Evolutionary conservation across 345 rosid genomes (phyloP).

Genomic region (Lumnitzera littorea): DNA sequence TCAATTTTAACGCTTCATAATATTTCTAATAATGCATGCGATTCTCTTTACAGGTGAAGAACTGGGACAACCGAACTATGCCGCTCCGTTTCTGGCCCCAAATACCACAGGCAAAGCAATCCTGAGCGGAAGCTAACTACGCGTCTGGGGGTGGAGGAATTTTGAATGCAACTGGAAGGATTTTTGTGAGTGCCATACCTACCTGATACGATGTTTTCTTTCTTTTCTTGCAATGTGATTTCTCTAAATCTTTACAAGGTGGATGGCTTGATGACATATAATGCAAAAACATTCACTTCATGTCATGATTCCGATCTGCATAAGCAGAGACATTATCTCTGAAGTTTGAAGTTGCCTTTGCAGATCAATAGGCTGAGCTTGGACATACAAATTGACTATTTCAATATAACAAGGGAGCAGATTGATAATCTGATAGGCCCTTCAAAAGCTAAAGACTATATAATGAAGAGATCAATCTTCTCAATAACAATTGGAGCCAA

Average conservation of each 20-base stretch:
- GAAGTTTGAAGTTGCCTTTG: neutral
- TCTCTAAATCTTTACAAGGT: too few relatives aligned
- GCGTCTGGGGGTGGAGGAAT: conserved; percentile 58
- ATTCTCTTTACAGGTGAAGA: conserved; percentile 22
- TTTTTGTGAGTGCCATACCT: conserved; percentile 29
- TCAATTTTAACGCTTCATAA: too few relatives aligned
- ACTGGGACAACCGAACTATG: conserved; percentile 41
- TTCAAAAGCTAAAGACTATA: conserved; percentile 26
- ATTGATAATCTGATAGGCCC: conserved; percentile 37
- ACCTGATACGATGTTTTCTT: too few relatives aligned
- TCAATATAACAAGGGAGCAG: conserved; percentile 41
- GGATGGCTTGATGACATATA: too few relatives aligned
- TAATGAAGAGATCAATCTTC: conserved; percentile 37
- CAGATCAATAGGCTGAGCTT: conserved; percentile 8
- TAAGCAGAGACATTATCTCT: neutral
- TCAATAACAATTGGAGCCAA: conserved; percentile 49
- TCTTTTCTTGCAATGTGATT: too few relatives aligned
- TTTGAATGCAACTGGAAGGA: conserved; percentile 40
- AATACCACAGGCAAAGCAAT: conserved; percentile 22
- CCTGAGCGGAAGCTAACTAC: conserved; percentile 34
- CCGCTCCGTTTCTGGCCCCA: conserved; percentile 39
- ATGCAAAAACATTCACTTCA: neutral
- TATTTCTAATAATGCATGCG: neutral
- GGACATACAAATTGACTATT: conserved; percentile 40
- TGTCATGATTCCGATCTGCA: neutral